Evolutionary conservation across 2,329 filamentous ascomycete genomes (phyloP).

Genomic region (Epicoccum sorghinum): DNA sequence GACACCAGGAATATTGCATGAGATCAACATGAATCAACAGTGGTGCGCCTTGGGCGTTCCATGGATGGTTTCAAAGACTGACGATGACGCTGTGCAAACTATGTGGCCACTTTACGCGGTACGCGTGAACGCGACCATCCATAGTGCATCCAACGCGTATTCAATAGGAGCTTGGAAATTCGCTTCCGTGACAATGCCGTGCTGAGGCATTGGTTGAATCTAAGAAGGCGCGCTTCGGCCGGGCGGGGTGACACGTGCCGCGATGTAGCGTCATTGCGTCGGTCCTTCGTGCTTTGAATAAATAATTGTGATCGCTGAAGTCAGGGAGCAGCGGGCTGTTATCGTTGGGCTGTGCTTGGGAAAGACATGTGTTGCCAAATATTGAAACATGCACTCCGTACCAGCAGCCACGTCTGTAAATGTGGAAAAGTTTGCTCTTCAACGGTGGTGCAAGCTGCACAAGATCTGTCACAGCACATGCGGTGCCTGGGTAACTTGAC

Average conservation of each 20-base stretch:
- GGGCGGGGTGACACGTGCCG: slow-evolving; percentile 29
- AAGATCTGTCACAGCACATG: slow-evolving; percentile 28
- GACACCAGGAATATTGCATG: slow-evolving; percentile 8
- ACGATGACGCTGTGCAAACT: slow-evolving; percentile 9
- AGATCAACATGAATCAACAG: slow-evolving; percentile 19
- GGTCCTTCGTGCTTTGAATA: slow-evolving; percentile 26
- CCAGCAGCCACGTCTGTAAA: slow-evolving; percentile 29
- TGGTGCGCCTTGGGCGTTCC: slow-evolving; percentile 13
- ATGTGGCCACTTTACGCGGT: slow-evolving; percentile 14
- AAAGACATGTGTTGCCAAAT: slow-evolving; percentile 24
- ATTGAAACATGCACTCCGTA: slow-evolving; percentile 37
- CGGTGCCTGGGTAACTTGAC: slow-evolving; percentile 14
- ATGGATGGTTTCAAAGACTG: slow-evolving; percentile 13
- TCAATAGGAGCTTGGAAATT: slow-evolving; percentile 12
- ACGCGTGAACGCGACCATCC: slow-evolving; percentile 12
- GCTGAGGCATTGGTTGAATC: slow-evolving; percentile 28
- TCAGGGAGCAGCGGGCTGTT: slow-evolving; percentile 19
- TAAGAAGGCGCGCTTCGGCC: slow-evolving; percentile 23
- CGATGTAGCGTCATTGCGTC: slow-evolving; percentile 26
- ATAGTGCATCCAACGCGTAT: slow-evolving; percentile 14
- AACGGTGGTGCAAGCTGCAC: slow-evolving; percentile 31
- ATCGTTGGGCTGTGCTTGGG: slow-evolving; percentile 15
- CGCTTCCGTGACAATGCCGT: slow-evolving; percentile 22
- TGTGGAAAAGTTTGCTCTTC: slow-evolving; percentile 40
- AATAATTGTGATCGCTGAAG: slow-evolving; percentile 17